A percentile compares a stretch with the other conserved stretches of the same genome.
Conservation (phyloP, 352 stramenopile species). For the Phytophthora multivora region DNA sequence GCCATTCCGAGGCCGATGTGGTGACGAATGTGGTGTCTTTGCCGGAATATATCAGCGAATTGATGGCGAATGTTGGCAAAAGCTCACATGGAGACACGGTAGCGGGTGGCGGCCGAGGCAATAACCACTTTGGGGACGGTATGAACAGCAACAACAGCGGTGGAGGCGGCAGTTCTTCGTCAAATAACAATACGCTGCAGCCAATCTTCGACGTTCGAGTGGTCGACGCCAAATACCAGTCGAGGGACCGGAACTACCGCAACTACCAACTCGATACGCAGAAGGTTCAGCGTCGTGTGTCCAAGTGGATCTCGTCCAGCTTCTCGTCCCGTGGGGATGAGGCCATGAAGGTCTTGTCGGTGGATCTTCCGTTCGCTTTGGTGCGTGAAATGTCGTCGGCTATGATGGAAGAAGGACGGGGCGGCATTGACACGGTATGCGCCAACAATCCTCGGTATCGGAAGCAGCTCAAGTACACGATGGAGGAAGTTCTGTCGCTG, state of each 20-base stretch:
- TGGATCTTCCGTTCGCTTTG: slow-evolving; percentile 80
- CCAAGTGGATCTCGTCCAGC: slow-evolving; percentile 86
- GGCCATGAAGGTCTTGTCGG: slow-evolving; percentile 82
- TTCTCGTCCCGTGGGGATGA: slow-evolving; percentile 77
- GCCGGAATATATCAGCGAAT: slow-evolving; percentile 67
- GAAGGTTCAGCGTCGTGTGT: slow-evolving; percentile 82
- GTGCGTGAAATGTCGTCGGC: slow-evolving; percentile 82
- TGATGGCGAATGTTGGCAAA: slow-evolving; percentile 36
- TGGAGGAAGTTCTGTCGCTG: slow-evolving; percentile 73
- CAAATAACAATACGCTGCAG: slow-evolving; percentile 34
- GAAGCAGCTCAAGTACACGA: slow-evolving; percentile 82
- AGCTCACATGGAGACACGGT: slow-evolving; percentile 19
- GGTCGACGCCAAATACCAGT: slow-evolving; percentile 75
- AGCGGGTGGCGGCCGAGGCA: slow-evolving; percentile 25
- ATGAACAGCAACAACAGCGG: slow-evolving; percentile 27
- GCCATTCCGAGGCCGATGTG: slow-evolving; percentile 66
- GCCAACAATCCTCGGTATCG: slow-evolving; percentile 72
- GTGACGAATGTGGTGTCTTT: slow-evolving; percentile 69
- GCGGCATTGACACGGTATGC: slow-evolving; percentile 61
- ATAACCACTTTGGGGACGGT: slow-evolving; percentile 29
- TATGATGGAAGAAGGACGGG: slow-evolving; percentile 73
- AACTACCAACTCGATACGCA: slow-evolving; percentile 74
- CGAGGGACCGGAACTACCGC: slow-evolving; percentile 47
- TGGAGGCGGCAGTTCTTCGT: slow-evolving; percentile 11
- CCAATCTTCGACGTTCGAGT: slow-evolving; percentile 82